phyloP scores from a whole-genome alignment of 306 rosid species.

The Lathyrus oleraceus region DNA sequence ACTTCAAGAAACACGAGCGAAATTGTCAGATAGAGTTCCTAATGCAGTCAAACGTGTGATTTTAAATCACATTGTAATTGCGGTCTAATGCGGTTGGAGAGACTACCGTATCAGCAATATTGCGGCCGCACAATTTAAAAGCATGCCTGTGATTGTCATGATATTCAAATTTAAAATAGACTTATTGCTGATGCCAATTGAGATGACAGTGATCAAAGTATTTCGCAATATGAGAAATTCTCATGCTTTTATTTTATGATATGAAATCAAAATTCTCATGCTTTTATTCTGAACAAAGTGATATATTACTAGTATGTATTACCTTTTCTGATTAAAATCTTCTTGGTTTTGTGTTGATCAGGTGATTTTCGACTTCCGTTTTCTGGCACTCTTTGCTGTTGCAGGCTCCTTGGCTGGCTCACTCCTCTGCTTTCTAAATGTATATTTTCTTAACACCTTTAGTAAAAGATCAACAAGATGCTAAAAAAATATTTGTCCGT shows the following conservation, averaged over 20 bases:
- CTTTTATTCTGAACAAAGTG: no score
- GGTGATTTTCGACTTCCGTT: constrained; percentile 90
- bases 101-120: neutral
- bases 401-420: constrained; percentile 98
- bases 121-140: no score
- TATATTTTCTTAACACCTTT: constrained; percentile 41
- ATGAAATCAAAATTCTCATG: neutral
- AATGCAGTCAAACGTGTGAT: no score
- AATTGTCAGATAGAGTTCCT: no score
- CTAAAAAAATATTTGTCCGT: neutral
- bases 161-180: neutral
- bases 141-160: neutral
- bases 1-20: no score
- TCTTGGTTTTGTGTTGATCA: constrained; percentile 46
- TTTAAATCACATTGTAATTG: no score
- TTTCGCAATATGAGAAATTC: neutral
- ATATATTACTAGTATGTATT: neutral
- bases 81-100: neutral
- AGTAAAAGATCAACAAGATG: neutral
- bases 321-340: neutral
- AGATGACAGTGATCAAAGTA: neutral
- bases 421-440: constrained; percentile 91
- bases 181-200: neutral
- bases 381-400: constrained; percentile 90
- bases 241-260: neutral